These are phyloP conservation scores for Aspergillus puulaauensis DNA, from an alignment of 2,329 filamentous ascomycete species.

Conservation along the genomic window DNA sequence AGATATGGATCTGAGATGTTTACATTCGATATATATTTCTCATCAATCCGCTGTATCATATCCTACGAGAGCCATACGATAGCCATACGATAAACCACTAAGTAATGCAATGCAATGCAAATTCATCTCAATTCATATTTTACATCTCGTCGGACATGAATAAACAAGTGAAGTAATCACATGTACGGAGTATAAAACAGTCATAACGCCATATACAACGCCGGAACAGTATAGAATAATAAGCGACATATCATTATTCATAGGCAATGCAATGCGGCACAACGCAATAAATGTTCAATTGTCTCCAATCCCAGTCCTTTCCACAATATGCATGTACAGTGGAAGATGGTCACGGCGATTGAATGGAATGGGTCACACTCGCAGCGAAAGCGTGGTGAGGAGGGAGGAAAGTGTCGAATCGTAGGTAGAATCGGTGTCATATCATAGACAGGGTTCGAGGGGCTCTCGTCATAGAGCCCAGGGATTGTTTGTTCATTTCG, in stretches of 20 bases:
- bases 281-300: background rate
- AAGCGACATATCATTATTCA: slow-evolving; percentile 2
- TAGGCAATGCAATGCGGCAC: background rate
- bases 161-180: background rate
- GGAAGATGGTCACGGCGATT: background rate
- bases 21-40: background rate
- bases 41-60: background rate
- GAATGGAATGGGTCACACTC: no score
- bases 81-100: background rate
- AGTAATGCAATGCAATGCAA: background rate
- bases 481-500: no score
- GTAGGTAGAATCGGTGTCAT: background rate
- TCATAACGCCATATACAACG: slow-evolving; percentile 2
- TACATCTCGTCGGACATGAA: background rate
- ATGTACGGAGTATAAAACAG: background rate
- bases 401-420: background rate
- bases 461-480: no score
- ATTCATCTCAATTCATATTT: background rate
- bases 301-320: background rate
- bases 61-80: background rate
- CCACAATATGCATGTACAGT: background rate
- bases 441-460: background rate
- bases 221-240: background rate
- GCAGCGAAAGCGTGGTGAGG: no score
- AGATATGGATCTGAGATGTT: slow-evolving; percentile 11